Conservation (phyloP, 768 basidiomycete genomes). For the Gloeostereum incarnatum region DNA sequence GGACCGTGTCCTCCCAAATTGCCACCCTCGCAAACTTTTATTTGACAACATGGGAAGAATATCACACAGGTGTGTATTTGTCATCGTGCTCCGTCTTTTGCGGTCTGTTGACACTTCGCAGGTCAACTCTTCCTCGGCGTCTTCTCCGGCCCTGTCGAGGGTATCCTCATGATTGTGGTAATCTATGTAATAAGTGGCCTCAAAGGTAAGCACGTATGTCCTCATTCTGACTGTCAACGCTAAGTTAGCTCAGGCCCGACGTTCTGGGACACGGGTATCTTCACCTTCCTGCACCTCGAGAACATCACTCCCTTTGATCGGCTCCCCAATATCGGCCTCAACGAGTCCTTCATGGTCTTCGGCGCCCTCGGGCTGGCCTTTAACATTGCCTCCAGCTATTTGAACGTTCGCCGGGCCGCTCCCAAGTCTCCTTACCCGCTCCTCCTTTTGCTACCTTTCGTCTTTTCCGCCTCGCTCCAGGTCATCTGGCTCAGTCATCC, state of each 20-base stretch:
- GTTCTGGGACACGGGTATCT: conserved; percentile 72
- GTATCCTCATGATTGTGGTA: conserved; percentile 75
- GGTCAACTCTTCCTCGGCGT: conserved; percentile 86
- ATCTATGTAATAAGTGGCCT: conserved; percentile 77
- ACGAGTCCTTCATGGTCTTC: conserved; percentile 85
- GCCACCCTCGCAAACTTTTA: conserved; percentile 74
- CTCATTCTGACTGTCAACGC: too few species aligned
- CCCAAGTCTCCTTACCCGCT: conserved; percentile 46
- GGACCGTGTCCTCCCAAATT: conserved; percentile 86
- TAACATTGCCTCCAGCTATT: conserved; percentile 92
- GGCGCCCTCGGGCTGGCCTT: conserved; percentile 58
- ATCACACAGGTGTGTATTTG: conserved; percentile 66
- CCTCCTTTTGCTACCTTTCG: conserved; percentile 72
- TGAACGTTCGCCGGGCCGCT: conserved; percentile 65
- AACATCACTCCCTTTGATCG: conserved; percentile 33
- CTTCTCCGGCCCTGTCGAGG: conserved; percentile 95
- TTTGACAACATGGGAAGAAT: conserved; percentile 78
- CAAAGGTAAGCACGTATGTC: conserved; percentile 50
- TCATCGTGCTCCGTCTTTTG: too few species aligned
- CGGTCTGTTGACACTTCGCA: conserved; percentile 19
- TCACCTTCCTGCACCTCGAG: conserved; percentile 49
- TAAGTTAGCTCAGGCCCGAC: conserved; percentile 54
- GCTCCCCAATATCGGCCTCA: conserved; percentile 65
- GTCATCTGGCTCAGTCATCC: conserved; percentile 77
- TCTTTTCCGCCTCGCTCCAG: conserved; percentile 57